Conservation (phyloP, 768 basidiomycete species). For the Suillus luteus region DNA sequence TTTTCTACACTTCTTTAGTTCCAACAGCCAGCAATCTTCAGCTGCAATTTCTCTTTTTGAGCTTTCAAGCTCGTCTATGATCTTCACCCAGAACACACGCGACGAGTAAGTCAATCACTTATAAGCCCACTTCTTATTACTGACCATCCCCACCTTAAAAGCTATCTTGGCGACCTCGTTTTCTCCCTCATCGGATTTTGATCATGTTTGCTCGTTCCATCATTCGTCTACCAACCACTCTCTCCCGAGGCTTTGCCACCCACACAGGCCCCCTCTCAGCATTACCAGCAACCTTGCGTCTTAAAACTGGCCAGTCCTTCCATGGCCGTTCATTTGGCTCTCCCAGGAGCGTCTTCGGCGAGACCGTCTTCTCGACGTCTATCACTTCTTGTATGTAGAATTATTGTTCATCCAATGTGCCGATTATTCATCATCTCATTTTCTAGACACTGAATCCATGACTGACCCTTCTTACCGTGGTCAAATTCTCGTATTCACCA, state of each 20-base stretch:
- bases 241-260: constrained; percentile 67
- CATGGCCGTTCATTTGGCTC: constrained; percentile 87
- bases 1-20: neutral
- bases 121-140: constrained; percentile 12
- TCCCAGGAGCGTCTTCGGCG: constrained; percentile 84
- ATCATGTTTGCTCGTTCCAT: constrained; percentile 61
- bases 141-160: constrained; percentile 35
- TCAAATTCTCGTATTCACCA: constrained; percentile 98
- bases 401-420: constrained; percentile 6
- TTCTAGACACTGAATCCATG: constrained; percentile 97
- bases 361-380: constrained; percentile 98
- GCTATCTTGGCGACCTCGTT: constrained; percentile 90
- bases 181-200: constrained; percentile 63
- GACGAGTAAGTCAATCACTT: constrained; percentile 67
- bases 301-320: constrained; percentile 95
- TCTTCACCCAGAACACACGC: constrained; percentile 83
- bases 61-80: constrained; percentile 56
- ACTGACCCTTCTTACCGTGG: constrained; percentile 98
- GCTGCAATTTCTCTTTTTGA: constrained; percentile 15
- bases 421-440: constrained; percentile 17
- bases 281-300: constrained; percentile 82
- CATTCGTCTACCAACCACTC: constrained; percentile 43
- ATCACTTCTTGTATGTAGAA: constrained; percentile 88
- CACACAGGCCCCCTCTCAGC: constrained; percentile 51
- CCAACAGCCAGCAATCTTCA: constrained; percentile 3